Percentiles rank a stretch among this genome's conserved stretches.
These are phyloP conservation scores for Myxozyma neotropica DNA, from an alignment of 805 yeast genomes.

Conservation along the genomic window DNA sequence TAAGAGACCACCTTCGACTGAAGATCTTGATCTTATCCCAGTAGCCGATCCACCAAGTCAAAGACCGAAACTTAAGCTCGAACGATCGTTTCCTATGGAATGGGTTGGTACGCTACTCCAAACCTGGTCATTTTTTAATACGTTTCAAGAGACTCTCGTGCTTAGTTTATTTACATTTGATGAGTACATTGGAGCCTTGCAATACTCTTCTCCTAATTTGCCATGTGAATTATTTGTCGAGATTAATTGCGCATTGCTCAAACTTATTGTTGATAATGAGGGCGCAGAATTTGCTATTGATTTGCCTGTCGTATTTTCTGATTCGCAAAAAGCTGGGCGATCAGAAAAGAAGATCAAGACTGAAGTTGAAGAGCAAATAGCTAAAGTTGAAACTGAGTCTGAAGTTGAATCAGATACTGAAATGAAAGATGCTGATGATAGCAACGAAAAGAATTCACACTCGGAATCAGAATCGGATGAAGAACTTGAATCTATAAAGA, in stretches of 20 bases:
- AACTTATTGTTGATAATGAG: conserved; percentile 26
- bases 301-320: conserved; percentile 7
- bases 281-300: conserved; percentile 21
- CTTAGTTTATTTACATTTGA: conserved; percentile 81
- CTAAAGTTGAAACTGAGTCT: neutral
- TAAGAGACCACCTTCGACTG: conserved; percentile 29
- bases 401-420: neutral
- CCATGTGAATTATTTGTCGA: conserved; percentile 35
- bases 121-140: conserved; percentile 73
- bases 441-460: neutral
- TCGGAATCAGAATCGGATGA: neutral
- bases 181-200: conserved; percentile 63
- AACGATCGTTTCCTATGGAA: conserved; percentile 17
- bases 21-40: conserved; percentile 36
- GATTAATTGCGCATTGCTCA: conserved; percentile 32
- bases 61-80: conserved; percentile 35
- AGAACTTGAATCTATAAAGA: neutral
- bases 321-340: neutral
- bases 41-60: conserved; percentile 15
- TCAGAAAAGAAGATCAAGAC: neutral
- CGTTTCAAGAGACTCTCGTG: conserved; percentile 63
- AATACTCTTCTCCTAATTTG: conserved; percentile 14
- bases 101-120: conserved; percentile 50
- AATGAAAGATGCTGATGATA: neutral
- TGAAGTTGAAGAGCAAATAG: neutral